phyloP scores from a whole-genome alignment of 2,329 filamentous ascomycete species.

The Coleophoma cylindrospora region DNA sequence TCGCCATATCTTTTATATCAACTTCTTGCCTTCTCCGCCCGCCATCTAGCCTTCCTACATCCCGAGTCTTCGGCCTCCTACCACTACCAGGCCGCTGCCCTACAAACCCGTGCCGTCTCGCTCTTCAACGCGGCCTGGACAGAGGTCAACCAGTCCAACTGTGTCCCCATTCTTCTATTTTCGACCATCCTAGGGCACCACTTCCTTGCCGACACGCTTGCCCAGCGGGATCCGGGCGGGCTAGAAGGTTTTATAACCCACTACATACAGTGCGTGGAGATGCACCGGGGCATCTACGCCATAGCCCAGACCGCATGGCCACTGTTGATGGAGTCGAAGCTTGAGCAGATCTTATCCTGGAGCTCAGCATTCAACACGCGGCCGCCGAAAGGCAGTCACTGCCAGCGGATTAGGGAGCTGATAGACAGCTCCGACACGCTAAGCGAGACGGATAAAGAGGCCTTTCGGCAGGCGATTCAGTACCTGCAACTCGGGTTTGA shows the following conservation, averaged over 20 bases:
- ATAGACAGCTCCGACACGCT: neutral
- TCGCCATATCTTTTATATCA: too few relatives aligned
- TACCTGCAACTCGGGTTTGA: neutral
- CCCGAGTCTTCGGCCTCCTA: too few relatives aligned
- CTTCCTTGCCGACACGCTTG: neutral
- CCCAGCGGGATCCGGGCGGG: neutral
- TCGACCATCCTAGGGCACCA: neutral
- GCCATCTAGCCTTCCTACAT: too few relatives aligned
- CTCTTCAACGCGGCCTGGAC: neutral
- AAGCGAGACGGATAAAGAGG: neutral
- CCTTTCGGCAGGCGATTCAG: neutral
- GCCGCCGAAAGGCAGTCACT: neutral
- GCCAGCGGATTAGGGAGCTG: too few relatives aligned
- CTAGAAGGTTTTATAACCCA: neutral
- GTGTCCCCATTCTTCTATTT: neutral
- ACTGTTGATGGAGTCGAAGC: neutral
- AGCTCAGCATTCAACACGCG: neutral
- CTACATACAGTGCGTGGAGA: neutral
- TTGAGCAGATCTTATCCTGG: neutral
- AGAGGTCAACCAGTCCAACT: neutral
- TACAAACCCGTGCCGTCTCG: too few relatives aligned
- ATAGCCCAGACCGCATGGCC: too few relatives aligned
- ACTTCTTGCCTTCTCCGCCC: too few relatives aligned
- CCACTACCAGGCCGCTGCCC: too few relatives aligned
- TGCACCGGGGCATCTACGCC: neutral